phyloP scores from a whole-genome alignment of 495 filamentous ascomycete species.

The Venustampulla echinocandica region DNA sequence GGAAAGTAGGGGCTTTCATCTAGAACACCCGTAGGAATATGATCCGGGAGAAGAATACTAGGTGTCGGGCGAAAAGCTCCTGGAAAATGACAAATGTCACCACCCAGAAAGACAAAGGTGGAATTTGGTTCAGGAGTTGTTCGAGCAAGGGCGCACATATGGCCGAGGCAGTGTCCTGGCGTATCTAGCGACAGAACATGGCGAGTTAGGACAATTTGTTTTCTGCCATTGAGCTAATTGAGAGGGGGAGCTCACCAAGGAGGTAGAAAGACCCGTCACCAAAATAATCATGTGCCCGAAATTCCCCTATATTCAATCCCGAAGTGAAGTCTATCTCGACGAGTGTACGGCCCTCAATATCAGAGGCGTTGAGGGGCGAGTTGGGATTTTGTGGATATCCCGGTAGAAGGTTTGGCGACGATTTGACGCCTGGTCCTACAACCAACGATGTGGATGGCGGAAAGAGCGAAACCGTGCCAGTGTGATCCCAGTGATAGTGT shows the following conservation, averaged over 20 bases:
- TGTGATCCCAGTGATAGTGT: neutral
- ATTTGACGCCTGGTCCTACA: conserved; percentile 49
- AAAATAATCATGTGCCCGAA: conserved; percentile 52
- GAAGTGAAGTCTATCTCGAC: conserved; percentile 36
- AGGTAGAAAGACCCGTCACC: conserved; percentile 52
- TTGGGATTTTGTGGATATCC: conserved; percentile 41
- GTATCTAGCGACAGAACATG: too few species aligned
- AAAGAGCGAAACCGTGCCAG: neutral
- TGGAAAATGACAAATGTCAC: conserved; percentile 20
- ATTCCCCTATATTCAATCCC: conserved; percentile 31
- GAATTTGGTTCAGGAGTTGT: conserved; percentile 27
- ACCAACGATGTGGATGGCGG: conserved; percentile 27
- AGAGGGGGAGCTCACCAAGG: too few species aligned
- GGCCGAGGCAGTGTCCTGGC: conserved; percentile 49
- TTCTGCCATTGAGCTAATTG: too few species aligned
- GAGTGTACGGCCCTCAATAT: conserved; percentile 23
- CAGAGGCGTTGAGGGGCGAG: conserved; percentile 32
- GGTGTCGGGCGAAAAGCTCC: neutral
- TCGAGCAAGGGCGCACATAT: conserved; percentile 47
- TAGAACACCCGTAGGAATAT: neutral
- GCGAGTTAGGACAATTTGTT: too few species aligned
- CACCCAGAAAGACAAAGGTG: conserved; percentile 24
- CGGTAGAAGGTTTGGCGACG: conserved; percentile 33
- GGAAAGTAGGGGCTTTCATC: neutral
- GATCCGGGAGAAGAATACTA: too few species aligned